Conservation (phyloP, 2,329 filamentous ascomycete genomes). For the Allantophomopsis cytisporea region DNA sequence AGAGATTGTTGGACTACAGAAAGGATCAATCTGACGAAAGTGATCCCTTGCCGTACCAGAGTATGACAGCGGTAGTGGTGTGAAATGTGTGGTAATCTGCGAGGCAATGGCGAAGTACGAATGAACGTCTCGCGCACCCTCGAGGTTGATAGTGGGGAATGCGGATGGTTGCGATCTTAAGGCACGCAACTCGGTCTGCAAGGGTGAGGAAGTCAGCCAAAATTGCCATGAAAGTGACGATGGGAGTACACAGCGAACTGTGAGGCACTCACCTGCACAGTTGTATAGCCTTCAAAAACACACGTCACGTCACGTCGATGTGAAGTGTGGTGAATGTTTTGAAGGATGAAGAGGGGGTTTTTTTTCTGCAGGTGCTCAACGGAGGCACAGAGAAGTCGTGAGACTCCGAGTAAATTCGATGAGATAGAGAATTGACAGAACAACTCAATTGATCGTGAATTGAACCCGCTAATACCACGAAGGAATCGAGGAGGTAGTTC, state of each 20-base stretch:
- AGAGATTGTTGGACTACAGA: slow-evolving; percentile 2
- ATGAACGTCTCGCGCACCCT: slow-evolving; percentile 21
- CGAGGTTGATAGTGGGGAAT: slow-evolving; percentile 11
- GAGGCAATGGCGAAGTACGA: slow-evolving; percentile 19
- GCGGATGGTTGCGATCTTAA: slow-evolving; percentile 14
- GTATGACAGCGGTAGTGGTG: slow-evolving; percentile 6
- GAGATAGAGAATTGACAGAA: background rate
- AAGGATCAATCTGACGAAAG: slow-evolving; percentile 1
- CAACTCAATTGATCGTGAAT: background rate
- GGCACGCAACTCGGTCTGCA: slow-evolving; percentile 18
- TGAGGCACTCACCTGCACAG: background rate
- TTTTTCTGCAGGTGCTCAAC: background rate
- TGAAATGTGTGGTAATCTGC: slow-evolving; percentile 7
- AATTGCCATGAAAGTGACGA: background rate
- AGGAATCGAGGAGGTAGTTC: background rate
- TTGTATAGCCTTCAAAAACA: background rate
- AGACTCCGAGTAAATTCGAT: background rate
- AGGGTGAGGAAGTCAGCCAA: slow-evolving; percentile 15
- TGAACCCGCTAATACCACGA: background rate
- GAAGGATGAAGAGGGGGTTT: background rate
- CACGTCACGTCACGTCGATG: background rate
- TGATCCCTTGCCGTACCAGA: slow-evolving; percentile 9
- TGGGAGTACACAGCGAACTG: background rate
- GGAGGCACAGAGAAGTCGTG: background rate
- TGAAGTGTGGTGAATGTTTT: background rate